Evolutionary conservation across 371 early-diverging fungal genomes (phyloP), one percentile per base, ranked within the genome.

Genomic region (Syncephalastrum racemosum): DNA sequence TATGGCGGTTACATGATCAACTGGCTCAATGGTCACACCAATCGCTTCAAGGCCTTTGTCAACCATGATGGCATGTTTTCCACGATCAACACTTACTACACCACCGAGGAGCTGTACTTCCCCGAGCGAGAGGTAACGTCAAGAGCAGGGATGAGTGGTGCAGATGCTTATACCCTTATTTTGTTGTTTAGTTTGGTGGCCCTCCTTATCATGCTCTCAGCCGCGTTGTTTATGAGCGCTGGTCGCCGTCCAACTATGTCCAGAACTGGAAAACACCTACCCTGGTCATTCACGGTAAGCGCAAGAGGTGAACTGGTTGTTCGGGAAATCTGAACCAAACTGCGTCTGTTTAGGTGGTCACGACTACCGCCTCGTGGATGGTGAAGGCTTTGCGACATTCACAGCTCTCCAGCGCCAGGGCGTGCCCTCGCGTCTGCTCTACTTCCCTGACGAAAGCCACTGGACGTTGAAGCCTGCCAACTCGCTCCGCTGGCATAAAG

Each of bases 1-100:
- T 92, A 91, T 67, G 94, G 94, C 58, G 94, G 92, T 1, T 92
- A 83, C 64, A 90, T 90, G 90, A 80, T 90, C 62, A 92, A 92
- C 64, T 89, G 88, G 88, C 48, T 74, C n/a, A 77, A 79, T 48
- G 78, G 75, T 0, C 69, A 75, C 31, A 71, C 64, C 18, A 63
- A 86, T 14, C 81, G 85, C 12, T 93, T 93, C 77, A 75, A 76
- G 50, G 87, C 83, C 22, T 68, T 93, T 47, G 90, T 90, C 36
- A 91, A 87, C 62, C 94, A 93, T 63, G 94, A 90, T 66, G 94
- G 94, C 54, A 81, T 91, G 58, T 92, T 93, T 60, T 81, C 82
- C 40, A 79, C 87, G 4, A 52, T 79, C 23, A 70, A 77, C 60
- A 67, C 77, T 1, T 92, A 82, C 65, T 92, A 87, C 61, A 74